A percentile compares a stretch with the other conserved stretches of the same genome.
These are phyloP conservation scores for Globisporangium iwayamae DNA, from an alignment of 352 stramenopile genomes.

Conservation along the genomic window DNA sequence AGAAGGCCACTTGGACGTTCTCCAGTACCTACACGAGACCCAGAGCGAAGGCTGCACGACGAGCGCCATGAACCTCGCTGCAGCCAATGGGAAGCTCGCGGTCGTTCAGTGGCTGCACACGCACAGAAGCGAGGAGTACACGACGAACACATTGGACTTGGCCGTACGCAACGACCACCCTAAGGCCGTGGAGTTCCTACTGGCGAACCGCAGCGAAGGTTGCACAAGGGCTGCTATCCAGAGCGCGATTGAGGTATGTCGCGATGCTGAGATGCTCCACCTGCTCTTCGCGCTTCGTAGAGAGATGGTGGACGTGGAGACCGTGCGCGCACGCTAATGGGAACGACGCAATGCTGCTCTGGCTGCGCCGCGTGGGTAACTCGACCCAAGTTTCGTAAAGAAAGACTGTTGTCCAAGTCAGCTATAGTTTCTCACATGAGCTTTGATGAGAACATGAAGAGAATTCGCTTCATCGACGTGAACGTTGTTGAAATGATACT, in stretches of 20 bases:
- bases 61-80: neutral
- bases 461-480: no score
- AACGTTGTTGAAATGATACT: no score
- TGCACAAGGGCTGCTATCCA: neutral
- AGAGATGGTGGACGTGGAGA: no score
- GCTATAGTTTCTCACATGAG: no score
- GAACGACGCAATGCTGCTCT: no score
- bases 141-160: neutral
- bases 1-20: neutral
- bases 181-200: neutral
- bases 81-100: neutral
- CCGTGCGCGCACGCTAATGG: no score
- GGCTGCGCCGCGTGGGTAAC: no score
- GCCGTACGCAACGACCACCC: neutral
- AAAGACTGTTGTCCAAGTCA: no score
- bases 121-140: neutral
- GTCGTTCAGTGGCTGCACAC: slow-evolving; percentile 1
- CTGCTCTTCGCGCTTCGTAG: no score
- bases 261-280: no score
- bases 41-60: neutral
- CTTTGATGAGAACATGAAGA: no score
- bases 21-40: neutral
- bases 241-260: neutral
- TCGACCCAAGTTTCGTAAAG: no score
- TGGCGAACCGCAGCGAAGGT: neutral